Base-by-base conservation (phyloP, 2,329 filamentous ascomycete species). In the Aspergillus carbonarius region DNA sequence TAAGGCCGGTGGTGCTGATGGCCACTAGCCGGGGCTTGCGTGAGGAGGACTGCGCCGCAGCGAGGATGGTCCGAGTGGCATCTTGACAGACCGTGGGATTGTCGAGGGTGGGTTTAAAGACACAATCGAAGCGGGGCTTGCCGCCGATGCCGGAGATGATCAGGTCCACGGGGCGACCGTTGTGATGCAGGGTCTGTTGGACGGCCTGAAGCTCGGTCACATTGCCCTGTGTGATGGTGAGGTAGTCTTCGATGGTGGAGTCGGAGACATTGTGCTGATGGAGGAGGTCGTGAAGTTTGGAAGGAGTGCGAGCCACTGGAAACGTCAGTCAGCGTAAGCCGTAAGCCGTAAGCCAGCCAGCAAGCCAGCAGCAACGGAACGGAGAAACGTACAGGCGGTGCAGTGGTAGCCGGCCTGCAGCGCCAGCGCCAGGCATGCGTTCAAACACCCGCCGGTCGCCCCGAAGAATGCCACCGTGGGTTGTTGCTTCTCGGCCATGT, bases 391-490 rank as follows among this genome's bases (percentile, higher is more conserved):
- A 65, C 63, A 74, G 9, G 82, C 81, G 47, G 73, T 74, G 61
- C 76, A 79, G 57, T 71, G 70, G 66, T 81, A 74, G 47, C 78
- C 78, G 3, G 76, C 76, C 27, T 74, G 69, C 42, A 84, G 74
- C 5, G 81, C 71, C 18, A 70, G 68, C 20, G 76, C 74, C 17
- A 84, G 78, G 46, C 76, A 75, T 27, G 76, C 66, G 47, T 77
- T 72, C 35, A 76, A 74, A 60, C 77, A 78, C 50, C 81, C 82
- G 56, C 80, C 81, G 20, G 81, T 83, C 23, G 81, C 80, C 48
- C 82, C 82, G 61, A 84, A 78, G 71, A 84, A 83, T 40, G 80
- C 78, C 55, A 83, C 66, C 32, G 75, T 78, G 50, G 58, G 68
- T 60, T 61, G 25, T 17, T n/a, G 15, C 10, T 39, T 18, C 9